These are phyloP conservation scores for Epichloe hybrida DNA, from an alignment of 2,329 filamentous ascomycete species.

Conservation along the genomic window DNA sequence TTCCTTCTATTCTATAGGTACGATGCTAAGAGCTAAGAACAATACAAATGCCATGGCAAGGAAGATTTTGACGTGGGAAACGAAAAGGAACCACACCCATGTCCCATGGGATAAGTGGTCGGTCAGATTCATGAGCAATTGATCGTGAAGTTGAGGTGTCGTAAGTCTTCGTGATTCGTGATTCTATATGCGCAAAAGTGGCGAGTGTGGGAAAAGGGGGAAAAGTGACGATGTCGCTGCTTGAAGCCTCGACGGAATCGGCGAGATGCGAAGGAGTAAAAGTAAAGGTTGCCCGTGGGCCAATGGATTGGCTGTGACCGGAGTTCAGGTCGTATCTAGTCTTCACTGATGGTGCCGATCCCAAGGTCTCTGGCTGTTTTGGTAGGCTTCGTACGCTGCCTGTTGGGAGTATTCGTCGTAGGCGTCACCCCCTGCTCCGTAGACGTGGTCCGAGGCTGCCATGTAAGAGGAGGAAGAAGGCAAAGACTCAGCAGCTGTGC, in stretches of 20 bases:
- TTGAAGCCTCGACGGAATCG: background rate
- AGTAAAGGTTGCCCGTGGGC: background rate
- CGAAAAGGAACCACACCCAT: too few relatives aligned
- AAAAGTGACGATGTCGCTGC: background rate
- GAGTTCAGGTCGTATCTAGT: background rate
- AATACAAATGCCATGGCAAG: too few relatives aligned
- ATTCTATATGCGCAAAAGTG: too few relatives aligned
- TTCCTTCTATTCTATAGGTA: too few relatives aligned
- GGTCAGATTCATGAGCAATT: too few relatives aligned
- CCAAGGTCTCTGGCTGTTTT: background rate
- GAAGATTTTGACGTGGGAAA: too few relatives aligned
- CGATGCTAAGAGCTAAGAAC: too few relatives aligned
- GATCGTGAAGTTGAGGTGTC: too few relatives aligned
- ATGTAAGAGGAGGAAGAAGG: background rate
- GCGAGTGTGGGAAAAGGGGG: too few relatives aligned
- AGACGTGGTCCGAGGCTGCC: background rate
- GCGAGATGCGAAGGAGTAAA: background rate
- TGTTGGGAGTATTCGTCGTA: constrained; percentile 1
- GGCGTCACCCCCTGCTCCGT: background rate
- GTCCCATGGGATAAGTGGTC: too few relatives aligned
- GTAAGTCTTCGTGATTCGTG: too few relatives aligned
- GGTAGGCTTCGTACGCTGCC: background rate
- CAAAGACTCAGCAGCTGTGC: background rate
- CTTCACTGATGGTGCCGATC: background rate
- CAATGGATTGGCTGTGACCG: background rate